These are phyloP conservation scores for Chlorella sp. DNA, from an alignment of 139 green algal species.

Conservation along the genomic window DNA sequence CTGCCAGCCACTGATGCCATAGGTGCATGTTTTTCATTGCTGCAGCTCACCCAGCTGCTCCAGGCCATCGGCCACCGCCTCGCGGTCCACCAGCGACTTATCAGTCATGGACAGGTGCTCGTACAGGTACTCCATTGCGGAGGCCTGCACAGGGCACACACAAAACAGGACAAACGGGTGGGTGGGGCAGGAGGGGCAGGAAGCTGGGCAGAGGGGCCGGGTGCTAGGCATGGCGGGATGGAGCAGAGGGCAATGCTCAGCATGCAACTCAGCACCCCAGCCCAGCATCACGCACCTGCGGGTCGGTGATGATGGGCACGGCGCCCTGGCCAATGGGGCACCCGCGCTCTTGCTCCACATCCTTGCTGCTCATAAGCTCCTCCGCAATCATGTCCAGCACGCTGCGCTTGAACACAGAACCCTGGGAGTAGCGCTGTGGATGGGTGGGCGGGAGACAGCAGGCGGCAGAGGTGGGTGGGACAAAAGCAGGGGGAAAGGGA, in stretches of 20 bases:
- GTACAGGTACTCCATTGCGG: slow-evolving; percentile 49
- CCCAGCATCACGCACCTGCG: slow-evolving; percentile 1
- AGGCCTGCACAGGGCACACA: neutral
- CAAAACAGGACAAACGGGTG: neutral
- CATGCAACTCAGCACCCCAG: too few relatives aligned
- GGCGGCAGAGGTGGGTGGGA: neutral
- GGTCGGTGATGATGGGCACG: slow-evolving; percentile 31
- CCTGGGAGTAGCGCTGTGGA: slow-evolving; percentile 73
- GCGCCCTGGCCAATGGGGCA: slow-evolving; percentile 25
- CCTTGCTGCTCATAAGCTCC: slow-evolving; percentile 72
- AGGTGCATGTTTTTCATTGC: too few relatives aligned
- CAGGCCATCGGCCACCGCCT: slow-evolving; percentile 66
- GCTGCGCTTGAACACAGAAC: slow-evolving; percentile 77
- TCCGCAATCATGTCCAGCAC: slow-evolving; percentile 93
- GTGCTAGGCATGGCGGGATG: too few relatives aligned
- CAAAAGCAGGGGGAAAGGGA: too few relatives aligned
- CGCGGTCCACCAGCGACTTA: slow-evolving; percentile 32
- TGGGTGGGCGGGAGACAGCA: neutral
- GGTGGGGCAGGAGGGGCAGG: neutral
- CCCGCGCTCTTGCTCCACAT: neutral
- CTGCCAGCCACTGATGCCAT: slow-evolving; percentile 44
- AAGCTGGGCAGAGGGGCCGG: too few relatives aligned
- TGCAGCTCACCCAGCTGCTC: slow-evolving; percentile 51
- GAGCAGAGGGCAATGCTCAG: too few relatives aligned
- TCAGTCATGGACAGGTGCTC: slow-evolving; percentile 47